A percentile compares a stretch with the other conserved stretches of the same genome.
Conservation (phyloP, 73 alveolate genomes). For the Symbiodinium natans region DNA sequence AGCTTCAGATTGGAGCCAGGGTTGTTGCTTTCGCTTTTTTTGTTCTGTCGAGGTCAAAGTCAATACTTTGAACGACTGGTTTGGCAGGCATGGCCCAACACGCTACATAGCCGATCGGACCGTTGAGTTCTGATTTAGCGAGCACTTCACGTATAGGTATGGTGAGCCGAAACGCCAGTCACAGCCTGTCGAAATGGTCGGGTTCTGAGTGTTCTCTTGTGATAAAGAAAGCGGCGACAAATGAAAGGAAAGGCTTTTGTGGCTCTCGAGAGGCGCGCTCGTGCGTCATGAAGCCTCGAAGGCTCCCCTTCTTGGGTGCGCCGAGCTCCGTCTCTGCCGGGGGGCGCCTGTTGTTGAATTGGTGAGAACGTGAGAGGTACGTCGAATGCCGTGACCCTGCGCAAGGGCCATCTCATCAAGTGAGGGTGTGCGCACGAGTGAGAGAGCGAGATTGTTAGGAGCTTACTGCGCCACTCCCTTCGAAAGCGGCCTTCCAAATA, state of each 20-base stretch:
- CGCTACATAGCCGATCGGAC: too few relatives aligned
- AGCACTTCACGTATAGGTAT: neutral
- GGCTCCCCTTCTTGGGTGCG: slow-evolving; percentile 78
- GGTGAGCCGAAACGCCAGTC: slow-evolving; percentile 85
- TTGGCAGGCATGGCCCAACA: neutral
- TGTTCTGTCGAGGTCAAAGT: slow-evolving; percentile 12
- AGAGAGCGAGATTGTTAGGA: too few relatives aligned
- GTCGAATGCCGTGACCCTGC: slow-evolving; percentile 54
- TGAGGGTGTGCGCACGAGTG: slow-evolving; percentile 20
- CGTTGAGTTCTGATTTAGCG: too few relatives aligned
- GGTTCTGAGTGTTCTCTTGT: neutral
- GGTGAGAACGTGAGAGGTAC: neutral
- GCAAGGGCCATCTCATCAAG: slow-evolving; percentile 75
- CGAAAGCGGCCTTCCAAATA: neutral
- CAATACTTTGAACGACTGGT: slow-evolving; percentile 60
- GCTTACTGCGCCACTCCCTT: too few relatives aligned
- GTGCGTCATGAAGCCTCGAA: slow-evolving; percentile 68
- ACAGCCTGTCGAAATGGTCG: slow-evolving; percentile 41
- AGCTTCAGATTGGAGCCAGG: neutral
- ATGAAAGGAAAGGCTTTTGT: too few relatives aligned
- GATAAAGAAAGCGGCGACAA: too few relatives aligned
- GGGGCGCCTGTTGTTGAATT: neutral
- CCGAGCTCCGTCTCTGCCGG: neutral
- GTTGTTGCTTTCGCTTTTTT: neutral
- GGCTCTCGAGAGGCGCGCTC: too few relatives aligned